Conservation (phyloP, 2,329 filamentous ascomycete species). For the Colletotrichum sp. region DNA sequence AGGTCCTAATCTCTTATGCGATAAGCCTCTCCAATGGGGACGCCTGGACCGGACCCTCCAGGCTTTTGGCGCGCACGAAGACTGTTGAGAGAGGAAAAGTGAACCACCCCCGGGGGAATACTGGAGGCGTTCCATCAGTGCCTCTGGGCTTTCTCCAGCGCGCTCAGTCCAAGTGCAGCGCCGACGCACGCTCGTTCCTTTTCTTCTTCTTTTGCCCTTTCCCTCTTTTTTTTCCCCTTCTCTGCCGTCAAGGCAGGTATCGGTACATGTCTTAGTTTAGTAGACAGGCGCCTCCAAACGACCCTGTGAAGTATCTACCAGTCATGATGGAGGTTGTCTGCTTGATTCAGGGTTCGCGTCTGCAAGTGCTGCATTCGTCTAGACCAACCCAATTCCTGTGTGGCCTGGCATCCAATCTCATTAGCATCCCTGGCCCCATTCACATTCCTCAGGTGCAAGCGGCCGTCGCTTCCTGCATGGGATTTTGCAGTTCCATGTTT, state of each 20-base stretch:
- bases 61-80: slow-evolving; percentile 1
- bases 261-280: not conserved
- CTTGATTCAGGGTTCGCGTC: not conserved
- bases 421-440: slow-evolving; percentile 7
- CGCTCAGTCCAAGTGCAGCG: not conserved
- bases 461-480: not conserved
- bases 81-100: not conserved
- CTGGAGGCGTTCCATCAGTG: not conserved
- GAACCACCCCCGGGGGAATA: not conserved
- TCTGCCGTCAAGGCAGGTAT: not conserved
- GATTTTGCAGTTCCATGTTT: not conserved
- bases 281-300: not conserved
- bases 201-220: not conserved
- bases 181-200: not conserved
- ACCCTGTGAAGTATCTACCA: not conserved
- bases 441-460: slow-evolving; percentile 10
- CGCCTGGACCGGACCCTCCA: slow-evolving; percentile 14
- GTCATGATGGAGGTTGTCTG: not conserved
- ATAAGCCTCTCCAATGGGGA: slow-evolving; percentile 20
- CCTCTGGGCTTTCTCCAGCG: not conserved
- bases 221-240: not conserved
- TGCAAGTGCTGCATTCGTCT: slow-evolving; percentile 15
- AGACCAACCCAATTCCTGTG: slow-evolving; percentile 16
- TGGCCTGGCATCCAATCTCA: slow-evolving; percentile 13
- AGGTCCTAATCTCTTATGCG: slow-evolving; percentile 1